Base-by-base conservation (phyloP, 768 basidiomycete species). In the Plicaturopsis crispa region DNA sequence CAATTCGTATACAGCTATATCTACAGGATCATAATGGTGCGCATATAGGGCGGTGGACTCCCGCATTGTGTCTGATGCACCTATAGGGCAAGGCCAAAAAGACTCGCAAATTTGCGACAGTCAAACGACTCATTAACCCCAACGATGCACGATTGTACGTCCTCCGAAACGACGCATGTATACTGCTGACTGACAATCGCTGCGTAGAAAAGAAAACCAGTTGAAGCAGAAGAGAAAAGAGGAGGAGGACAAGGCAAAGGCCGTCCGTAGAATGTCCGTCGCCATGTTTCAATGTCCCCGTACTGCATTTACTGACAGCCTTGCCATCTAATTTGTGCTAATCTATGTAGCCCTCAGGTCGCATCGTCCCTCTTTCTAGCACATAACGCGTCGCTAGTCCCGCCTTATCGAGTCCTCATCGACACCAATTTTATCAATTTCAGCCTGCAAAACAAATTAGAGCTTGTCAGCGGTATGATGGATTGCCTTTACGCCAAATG, bases 391-490 rank as follows among this genome's bases (percentile, higher is more conserved):
- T 84, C 96, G 14, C 84, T 99, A 33, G 93, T 89, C 0, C 96
- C 96, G 0, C 96, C 96, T 3, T 99, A 98, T 56, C 80, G 94
- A 14, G 89, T 99, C 19, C 77, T 99, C 26, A 90, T 99, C 43
- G 96, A 99, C 61, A 99, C 96, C 56, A 99, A 99, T 59, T 98
- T 99, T 50, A 99, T 99, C 72, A 98, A 98, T 57, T 94, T 98
- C 58, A 89, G 84, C 48, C 72, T 99, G 35, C 96, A 99, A 66
- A 99, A 98, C 62, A 96, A 97, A 60, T 66, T 99, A 47, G 96
- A 99, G 59, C 73, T 98, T 39, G 70, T 97, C 16, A 80, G 83
- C 51, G 92, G 88, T n/a, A 97, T 99, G 96, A 98, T 99, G 96
- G 96, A 99, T 54, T 94, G 91, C 53, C 69, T 98, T 12, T 96